Evolutionary conservation across 192 early-diverging fungal species (phyloP).

Genomic region (Podila horticola): DNA sequence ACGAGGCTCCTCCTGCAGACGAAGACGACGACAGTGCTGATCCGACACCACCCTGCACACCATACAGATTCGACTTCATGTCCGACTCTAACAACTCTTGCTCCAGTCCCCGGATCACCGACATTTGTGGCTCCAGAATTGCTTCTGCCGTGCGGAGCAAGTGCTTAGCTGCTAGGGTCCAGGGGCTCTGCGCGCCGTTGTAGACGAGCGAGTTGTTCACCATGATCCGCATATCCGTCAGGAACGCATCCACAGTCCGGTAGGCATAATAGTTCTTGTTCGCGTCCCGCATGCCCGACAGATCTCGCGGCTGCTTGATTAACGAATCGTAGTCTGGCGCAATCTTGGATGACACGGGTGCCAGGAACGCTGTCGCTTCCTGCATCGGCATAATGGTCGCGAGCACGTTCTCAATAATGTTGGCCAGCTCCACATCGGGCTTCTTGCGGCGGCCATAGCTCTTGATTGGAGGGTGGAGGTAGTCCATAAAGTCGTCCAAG

Average conservation of each 20-base stretch:
- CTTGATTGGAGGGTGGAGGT: constrained; percentile 55
- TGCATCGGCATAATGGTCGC: constrained; percentile 55
- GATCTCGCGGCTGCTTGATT: constrained; percentile 61
- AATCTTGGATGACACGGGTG: constrained; percentile 55
- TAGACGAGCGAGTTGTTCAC: constrained; percentile 63
- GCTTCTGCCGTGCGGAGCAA: constrained; percentile 51
- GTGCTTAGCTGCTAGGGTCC: constrained; percentile 54
- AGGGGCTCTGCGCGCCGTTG: constrained; percentile 60
- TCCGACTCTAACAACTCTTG: constrained; percentile 43
- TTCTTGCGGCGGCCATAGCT: constrained; percentile 60
- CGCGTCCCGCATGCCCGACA: constrained; percentile 66
- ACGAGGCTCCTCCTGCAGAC: too few relatives aligned
- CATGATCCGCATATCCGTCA: constrained; percentile 63
- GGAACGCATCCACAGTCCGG: constrained; percentile 55
- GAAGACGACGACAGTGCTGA: too few relatives aligned
- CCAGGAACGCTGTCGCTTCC: constrained; percentile 57
- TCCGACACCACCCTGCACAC: too few relatives aligned
- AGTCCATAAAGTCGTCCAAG: constrained; percentile 48
- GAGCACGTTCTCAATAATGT: constrained; percentile 56
- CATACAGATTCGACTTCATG: constrained; percentile 36
- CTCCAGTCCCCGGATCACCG: constrained; percentile 33
- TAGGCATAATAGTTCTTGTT: constrained; percentile 56
- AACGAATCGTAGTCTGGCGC: constrained; percentile 64
- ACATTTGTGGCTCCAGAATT: constrained; percentile 42
- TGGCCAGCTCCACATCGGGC: constrained; percentile 60